phyloP scores from a whole-genome alignment of 2,329 filamentous ascomycete species.

The Colletotrichum sansevieriae region DNA sequence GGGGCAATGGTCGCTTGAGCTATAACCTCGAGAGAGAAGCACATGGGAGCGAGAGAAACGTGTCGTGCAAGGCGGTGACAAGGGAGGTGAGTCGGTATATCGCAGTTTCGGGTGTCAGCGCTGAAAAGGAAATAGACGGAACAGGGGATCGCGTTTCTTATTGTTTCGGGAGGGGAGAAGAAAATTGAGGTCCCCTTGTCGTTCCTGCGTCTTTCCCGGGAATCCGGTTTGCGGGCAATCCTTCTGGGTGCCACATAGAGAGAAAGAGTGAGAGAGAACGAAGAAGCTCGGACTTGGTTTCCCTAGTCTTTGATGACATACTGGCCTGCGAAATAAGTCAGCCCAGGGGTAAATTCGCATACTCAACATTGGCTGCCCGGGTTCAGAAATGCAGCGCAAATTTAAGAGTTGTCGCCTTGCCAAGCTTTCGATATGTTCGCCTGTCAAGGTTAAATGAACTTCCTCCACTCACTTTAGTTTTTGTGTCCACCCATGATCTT shows the following conservation, averaged over 20 bases:
- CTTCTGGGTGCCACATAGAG: background rate
- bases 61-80: constrained; percentile 26
- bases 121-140: constrained; percentile 25
- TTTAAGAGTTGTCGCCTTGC: background rate
- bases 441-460: background rate
- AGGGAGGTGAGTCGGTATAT: constrained; percentile 17
- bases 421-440: constrained; percentile 5
- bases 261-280: background rate
- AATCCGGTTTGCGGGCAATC: constrained; percentile 28
- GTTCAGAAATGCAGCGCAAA: no score
- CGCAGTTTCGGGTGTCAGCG: constrained; percentile 32
- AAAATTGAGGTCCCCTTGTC: constrained; percentile 12
- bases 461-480: background rate
- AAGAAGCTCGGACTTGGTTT: background rate
- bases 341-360: background rate
- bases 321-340: background rate
- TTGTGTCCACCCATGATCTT: background rate
- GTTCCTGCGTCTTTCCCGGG: constrained; percentile 22
- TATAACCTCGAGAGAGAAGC: no score
- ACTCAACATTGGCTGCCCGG: no score
- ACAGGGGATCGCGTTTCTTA: constrained; percentile 13
- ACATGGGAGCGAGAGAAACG: constrained; percentile 23
- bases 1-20: no score
- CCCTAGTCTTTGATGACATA: background rate
- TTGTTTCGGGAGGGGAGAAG: constrained; percentile 24